Evolutionary conservation across 2,329 filamentous ascomycete species (phyloP).

Genomic region (Colletotrichum sansevieriae): DNA sequence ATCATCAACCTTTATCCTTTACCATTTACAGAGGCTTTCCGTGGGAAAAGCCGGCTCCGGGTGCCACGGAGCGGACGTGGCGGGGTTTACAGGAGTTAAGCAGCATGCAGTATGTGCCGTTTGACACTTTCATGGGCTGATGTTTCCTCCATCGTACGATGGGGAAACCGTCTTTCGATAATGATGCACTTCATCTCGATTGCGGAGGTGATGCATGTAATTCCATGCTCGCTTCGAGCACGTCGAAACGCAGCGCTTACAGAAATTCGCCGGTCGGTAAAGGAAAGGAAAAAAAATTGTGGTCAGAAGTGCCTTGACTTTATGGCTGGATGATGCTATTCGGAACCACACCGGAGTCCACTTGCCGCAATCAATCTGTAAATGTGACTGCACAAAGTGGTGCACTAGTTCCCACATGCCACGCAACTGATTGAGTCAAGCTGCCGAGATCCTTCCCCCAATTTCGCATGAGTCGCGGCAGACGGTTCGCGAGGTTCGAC

Average conservation of each 20-base stretch:
- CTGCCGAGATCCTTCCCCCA: too few relatives aligned
- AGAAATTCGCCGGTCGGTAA: too few relatives aligned
- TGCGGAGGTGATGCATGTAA: background rate
- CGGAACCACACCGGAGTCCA: constrained; percentile 32
- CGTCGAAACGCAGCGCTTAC: too few relatives aligned
- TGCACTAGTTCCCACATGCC: background rate
- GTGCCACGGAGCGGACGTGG: constrained; percentile 15
- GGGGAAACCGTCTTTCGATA: constrained; percentile 1
- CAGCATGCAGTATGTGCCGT: background rate
- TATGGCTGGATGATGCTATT: constrained; percentile 38
- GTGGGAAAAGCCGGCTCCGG: constrained; percentile 10
- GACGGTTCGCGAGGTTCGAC: too few relatives aligned
- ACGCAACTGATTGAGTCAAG: too few relatives aligned
- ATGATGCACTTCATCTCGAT: constrained; percentile 11
- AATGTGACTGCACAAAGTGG: background rate
- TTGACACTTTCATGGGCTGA: constrained; percentile 27
- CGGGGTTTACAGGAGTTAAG: background rate
- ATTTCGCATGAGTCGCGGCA: too few relatives aligned
- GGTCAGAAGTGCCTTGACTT: background rate
- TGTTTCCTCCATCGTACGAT: constrained; percentile 20
- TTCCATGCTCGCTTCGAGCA: too few relatives aligned
- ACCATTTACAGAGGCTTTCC: background rate
- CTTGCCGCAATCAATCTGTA: constrained; percentile 29
- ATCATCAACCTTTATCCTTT: background rate
- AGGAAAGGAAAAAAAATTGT: too few relatives aligned